Evolutionary conservation across 176 grass and related monocot species (phyloP), one percentile per base, ranked within the genome.

Genomic region (Rhynchospora pubera): DNA sequence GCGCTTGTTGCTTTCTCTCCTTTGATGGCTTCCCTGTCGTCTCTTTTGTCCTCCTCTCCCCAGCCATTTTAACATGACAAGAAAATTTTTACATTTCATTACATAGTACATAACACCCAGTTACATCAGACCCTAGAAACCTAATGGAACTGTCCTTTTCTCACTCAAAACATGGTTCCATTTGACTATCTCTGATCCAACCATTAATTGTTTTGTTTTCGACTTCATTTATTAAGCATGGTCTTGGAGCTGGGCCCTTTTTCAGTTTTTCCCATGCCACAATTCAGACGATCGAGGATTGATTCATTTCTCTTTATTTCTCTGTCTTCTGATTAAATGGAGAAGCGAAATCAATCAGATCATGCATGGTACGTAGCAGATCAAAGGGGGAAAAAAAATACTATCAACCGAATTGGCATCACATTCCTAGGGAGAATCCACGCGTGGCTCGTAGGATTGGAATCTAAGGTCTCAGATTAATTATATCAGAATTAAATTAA

Each of bases 91-190:
- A 45, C 15, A 53, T 63, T 46, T 80, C 11, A 50, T 39, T 39
- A 39, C 34, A 39, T 2, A 39, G 34, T 39, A 65, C 60, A 47
- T 66, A 53, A 28, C n/a, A 75, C 19, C 55, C 55, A 46, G 82
- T 77, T 62, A 46, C 68, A 84, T 74, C 82, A 84, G 15, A 21
- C 82, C 82, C 82, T 59, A 84, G 82, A 84, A 84, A 84, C 82
- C 82, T 53, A 84, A 76, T 48, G 52, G 65, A 57, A 59, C 8
- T 83, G 47, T 83, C 81, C 28, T 70, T 44, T 57, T 13, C 47
- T 83, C n/a, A 72, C 26, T 71, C 21, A 71, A 63, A 69, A 42
- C 15, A 76, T 19, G 43, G 14, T 19, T 51, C 43, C 6, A 65
- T 65, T 61, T 65, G 16, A 63, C 68, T 69, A 69, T n/a, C 12